Conservation (phyloP, 78 protist genomes). For the Dictyostelium citrinum region DNA sequence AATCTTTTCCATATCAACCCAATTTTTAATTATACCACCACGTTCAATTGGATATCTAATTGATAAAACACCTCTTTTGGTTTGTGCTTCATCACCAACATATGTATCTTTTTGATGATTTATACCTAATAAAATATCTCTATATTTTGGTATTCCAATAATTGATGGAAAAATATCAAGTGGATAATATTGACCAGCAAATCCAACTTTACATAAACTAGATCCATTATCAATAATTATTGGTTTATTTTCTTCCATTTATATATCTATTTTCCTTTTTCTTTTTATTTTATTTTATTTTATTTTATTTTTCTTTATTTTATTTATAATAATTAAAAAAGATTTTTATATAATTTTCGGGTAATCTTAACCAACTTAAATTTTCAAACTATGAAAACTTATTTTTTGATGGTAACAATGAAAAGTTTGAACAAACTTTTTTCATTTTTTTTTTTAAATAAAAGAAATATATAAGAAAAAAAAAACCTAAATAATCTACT, state of each 20-base stretch:
- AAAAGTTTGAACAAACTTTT: too few relatives aligned
- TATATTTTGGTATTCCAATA: constrained; percentile 86
- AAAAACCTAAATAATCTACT: too few relatives aligned
- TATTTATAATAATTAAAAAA: too few relatives aligned
- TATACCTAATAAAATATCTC: constrained; percentile 32
- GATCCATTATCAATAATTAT: constrained; percentile 89
- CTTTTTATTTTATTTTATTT: not conserved
- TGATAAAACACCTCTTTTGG: constrained; percentile 81
- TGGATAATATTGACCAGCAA: constrained; percentile 40
- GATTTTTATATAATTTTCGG: too few relatives aligned
- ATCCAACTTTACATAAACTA: constrained; percentile 90
- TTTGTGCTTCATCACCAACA: constrained; percentile 93
- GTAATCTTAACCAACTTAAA: too few relatives aligned
- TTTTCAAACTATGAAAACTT: too few relatives aligned
- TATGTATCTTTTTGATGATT: constrained; percentile 68
- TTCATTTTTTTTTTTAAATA: too few relatives aligned
- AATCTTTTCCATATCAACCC: constrained; percentile 93
- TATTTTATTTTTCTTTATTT: not conserved
- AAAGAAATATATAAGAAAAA: too few relatives aligned
- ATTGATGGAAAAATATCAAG: constrained; percentile 12
- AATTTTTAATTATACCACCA: constrained; percentile 79
- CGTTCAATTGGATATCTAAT: constrained; percentile 80
- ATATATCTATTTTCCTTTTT: too few relatives aligned
- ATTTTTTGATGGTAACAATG: too few relatives aligned
- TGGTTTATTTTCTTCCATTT: not conserved